Conservation (phyloP, 257 asterid genomes). For the Nicotiana otophora region DNA sequence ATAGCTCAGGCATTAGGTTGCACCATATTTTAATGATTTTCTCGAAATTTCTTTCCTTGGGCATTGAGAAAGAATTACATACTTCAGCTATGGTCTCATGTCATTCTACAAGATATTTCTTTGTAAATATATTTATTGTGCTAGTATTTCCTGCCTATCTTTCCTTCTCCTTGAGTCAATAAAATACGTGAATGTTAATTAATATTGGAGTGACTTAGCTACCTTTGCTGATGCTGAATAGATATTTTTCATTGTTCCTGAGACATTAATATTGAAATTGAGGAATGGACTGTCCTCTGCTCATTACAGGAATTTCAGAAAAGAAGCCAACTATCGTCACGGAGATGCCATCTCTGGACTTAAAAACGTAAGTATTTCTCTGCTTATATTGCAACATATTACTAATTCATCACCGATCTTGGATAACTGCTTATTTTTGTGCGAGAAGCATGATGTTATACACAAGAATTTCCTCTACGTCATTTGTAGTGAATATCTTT, state of each 20-base stretch:
- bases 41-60: not conserved
- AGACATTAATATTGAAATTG: not conserved
- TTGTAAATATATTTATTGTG: not conserved
- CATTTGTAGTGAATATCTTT: not conserved
- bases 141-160: not conserved
- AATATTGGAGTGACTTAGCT: not conserved
- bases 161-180: not conserved
- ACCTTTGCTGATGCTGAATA: not conserved
- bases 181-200: not conserved
- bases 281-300: not conserved
- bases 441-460: not conserved
- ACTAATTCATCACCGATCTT: not conserved
- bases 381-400: not conserved
- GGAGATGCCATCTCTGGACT: conserved; percentile 50
- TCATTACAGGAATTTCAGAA: conserved; percentile 44
- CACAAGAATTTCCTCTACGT: not conserved
- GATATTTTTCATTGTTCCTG: not conserved
- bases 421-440: not conserved
- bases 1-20: not conserved
- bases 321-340: conserved; percentile 38
- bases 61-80: not conserved
- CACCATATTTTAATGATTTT: not conserved
- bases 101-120: not conserved
- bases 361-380: conserved; percentile 48
- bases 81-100: not conserved